Evolutionary conservation across 164 flowering plant genomes (phyloP).

Genomic region (Malania oleifera): DNA sequence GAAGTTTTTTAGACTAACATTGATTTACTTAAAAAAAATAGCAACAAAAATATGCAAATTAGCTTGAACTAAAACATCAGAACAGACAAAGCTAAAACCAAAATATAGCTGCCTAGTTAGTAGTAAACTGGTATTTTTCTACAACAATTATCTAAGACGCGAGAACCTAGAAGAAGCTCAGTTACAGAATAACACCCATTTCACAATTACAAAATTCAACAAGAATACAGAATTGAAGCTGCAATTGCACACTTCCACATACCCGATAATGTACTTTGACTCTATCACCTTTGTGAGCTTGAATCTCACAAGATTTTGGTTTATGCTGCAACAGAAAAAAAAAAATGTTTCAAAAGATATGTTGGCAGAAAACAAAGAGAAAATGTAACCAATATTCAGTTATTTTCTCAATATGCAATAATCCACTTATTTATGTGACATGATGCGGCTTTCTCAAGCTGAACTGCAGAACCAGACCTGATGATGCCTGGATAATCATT

Average conservation of each 20-base stretch:
- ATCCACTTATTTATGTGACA: no score
- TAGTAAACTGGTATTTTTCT: no score
- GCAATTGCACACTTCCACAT: conserved; percentile 12
- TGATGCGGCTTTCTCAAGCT: no score
- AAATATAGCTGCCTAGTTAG: no score
- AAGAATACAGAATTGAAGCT: not conserved
- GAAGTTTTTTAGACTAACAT: no score
- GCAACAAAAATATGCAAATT: conserved; percentile 4
- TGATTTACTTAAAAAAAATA: no score
- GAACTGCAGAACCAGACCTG: no score
- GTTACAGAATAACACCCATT: not conserved
- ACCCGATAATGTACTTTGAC: conserved; percentile 91
- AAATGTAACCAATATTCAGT: no score
- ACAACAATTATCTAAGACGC: not conserved
- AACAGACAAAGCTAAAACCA: no score
- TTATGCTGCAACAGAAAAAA: conserved; percentile 46
- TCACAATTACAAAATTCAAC: not conserved
- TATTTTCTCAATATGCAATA: no score
- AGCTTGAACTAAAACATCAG: not conserved
- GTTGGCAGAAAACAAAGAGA: conserved; percentile 3
- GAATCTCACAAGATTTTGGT: conserved; percentile 74
- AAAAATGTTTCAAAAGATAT: not conserved
- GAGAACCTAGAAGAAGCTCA: not conserved
- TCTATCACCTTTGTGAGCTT: conserved; percentile 92
- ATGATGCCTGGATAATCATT: no score